phyloP scores from a whole-genome alignment of 2,329 filamentous ascomycete species.

The Neonectria magnoliae region DNA sequence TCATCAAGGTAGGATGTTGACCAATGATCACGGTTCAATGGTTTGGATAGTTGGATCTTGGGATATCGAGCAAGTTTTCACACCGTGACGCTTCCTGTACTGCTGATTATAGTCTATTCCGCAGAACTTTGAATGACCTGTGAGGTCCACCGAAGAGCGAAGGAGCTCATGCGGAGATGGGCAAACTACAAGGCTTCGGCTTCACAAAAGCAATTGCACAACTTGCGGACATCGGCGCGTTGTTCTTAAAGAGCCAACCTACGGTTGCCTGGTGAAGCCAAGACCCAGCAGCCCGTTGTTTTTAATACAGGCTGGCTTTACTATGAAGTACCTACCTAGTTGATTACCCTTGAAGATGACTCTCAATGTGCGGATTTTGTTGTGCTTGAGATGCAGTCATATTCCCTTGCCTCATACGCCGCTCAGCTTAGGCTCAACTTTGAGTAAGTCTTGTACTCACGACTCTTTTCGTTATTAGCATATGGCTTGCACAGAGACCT shows the following conservation, averaged over 20 bases:
- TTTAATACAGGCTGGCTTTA: background rate
- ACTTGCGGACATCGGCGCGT: background rate
- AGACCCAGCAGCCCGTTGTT: background rate
- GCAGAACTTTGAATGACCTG: background rate
- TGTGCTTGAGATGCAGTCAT: background rate
- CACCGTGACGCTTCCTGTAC: background rate
- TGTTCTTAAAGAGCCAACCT: background rate
- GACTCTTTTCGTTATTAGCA: too few species aligned
- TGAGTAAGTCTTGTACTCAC: too few species aligned
- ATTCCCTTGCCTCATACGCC: background rate
- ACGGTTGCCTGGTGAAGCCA: background rate
- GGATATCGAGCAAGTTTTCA: background rate
- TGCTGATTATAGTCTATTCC: background rate
- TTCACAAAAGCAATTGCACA: too few species aligned
- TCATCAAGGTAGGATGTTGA: background rate
- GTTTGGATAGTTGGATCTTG: background rate
- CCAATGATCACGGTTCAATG: background rate
- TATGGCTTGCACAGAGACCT: too few species aligned
- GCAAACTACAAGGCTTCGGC: too few species aligned
- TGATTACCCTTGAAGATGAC: background rate
- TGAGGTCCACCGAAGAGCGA: background rate
- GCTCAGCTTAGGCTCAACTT: too few species aligned
- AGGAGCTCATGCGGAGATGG: background rate
- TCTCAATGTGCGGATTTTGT: background rate
- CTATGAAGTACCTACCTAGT: background rate